Base-by-base conservation (phyloP, 2,329 filamentous ascomycete species). In the Botrytis fragariae region DNA sequence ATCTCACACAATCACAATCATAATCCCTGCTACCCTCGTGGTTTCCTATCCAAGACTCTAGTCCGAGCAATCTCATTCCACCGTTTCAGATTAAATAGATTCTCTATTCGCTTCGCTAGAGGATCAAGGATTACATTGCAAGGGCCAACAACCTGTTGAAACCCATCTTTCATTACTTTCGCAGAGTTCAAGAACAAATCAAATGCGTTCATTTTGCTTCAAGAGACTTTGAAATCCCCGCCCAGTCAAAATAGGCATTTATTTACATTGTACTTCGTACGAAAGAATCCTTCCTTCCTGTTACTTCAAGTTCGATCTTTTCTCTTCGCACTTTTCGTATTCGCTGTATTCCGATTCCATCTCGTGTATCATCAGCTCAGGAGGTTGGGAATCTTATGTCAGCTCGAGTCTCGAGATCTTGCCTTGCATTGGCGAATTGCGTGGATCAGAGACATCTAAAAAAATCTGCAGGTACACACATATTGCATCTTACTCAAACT, bases 61-160 rank as follows among this genome's bases (percentile, higher is more conserved):
- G 64, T 68, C 64, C 64, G 35, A 39, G 32, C 64, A 54, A 68
- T 54, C 61, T 64, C 32, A 39, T 51, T 54, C 32, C 64, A 67
- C 35, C 20, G 64, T 68, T 68, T 68, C 64, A 68, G 64, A 54
- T 68, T 67, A 25, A 54, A 67, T 37, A 20, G 44, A 32, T 67
- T 20, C 32, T n/a, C 25, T 29, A 54, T 22, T 67, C 64, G 45
- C 64, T 54, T 67, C 64, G 32, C 63, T n/a, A 25, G 32, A 54
- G 64, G 64, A 51, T 67, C 64, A 39, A 68, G 45, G 64, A 68
- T 45, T 16, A 39, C 16, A 7, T n/a, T 51, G 20, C 63, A 35
- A 45, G 45, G 64, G 32, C 44, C 32, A 67, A 39, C 37, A 25
- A 45, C 16, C 22, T 25, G 51, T 29, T 29, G 51, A 57, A 29